Evolutionary conservation across 1,284 basidiomycete genomes (phyloP).

Genomic region (Marasmius oreades): DNA sequence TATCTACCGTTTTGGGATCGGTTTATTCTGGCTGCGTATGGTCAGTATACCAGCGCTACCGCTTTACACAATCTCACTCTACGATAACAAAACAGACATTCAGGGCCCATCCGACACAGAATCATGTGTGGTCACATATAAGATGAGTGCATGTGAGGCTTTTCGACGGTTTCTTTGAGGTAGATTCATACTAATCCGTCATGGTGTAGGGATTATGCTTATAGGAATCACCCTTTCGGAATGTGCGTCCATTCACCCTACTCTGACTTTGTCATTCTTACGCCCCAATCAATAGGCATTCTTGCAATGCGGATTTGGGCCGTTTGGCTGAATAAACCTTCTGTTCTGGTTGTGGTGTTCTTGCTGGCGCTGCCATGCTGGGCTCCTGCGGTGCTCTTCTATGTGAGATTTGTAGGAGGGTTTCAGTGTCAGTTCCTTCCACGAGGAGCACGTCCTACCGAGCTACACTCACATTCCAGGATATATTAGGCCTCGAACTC

Average conservation of each 20-base stretch:
- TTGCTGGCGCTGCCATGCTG: not conserved
- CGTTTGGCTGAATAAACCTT: not conserved
- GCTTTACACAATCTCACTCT: not conserved
- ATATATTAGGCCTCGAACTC: not conserved
- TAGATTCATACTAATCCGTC: too few species aligned
- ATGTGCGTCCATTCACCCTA: not conserved
- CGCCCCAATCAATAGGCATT: not conserved
- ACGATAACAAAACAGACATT: not conserved
- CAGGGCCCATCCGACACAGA: not conserved
- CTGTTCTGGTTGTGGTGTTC: not conserved
- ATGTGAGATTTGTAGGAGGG: not conserved
- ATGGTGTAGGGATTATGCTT: too few species aligned
- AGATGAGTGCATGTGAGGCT: too few species aligned
- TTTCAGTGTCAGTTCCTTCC: not conserved
- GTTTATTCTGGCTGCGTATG: not conserved
- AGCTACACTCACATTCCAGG: not conserved
- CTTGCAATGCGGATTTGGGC: not conserved
- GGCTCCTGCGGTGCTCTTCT: not conserved
- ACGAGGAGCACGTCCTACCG: too few species aligned
- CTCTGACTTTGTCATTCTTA: not conserved
- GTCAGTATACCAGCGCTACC: not conserved
- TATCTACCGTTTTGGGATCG: not conserved
- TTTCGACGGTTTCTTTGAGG: too few species aligned
- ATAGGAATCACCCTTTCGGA: not conserved
- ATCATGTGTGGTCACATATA: not conserved